Evolutionary conservation across 331 rosid species (phyloP).

Genomic region (Rhamnella rubrinervis): DNA sequence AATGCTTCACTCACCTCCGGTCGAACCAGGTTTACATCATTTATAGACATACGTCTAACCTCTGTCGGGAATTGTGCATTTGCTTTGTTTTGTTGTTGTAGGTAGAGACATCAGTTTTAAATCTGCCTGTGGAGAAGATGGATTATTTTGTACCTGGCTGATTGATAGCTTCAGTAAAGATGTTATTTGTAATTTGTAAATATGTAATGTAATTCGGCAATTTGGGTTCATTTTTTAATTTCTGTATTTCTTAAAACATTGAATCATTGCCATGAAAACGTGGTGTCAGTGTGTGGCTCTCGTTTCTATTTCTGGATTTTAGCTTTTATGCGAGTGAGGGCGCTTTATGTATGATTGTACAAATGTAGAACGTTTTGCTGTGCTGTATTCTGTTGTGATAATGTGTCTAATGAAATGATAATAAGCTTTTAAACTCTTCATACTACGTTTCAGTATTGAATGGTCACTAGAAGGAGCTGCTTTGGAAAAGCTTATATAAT

Average conservation of each 20-base stretch:
- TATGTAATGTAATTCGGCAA: conserved; percentile 19
- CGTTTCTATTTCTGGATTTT: background rate
- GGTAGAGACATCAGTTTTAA: conserved; percentile 83
- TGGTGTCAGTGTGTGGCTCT: background rate
- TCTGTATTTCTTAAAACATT: background rate
- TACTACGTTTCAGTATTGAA: too few species aligned
- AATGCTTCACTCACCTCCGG: background rate
- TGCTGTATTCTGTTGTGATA: too few species aligned
- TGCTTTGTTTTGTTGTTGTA: conserved; percentile 23
- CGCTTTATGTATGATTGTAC: background rate
- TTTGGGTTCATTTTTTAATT: background rate
- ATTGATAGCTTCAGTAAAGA: conserved; percentile 10
- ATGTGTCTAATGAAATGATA: too few species aligned
- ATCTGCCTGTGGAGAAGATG: conserved; percentile 92
- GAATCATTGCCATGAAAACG: conserved; percentile 2
- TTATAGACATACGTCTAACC: background rate
- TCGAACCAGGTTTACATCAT: background rate
- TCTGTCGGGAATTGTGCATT: background rate
- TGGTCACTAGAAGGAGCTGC: too few species aligned
- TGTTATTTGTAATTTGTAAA: conserved; percentile 37
- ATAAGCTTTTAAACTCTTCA: too few species aligned
- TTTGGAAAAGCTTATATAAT: too few species aligned
- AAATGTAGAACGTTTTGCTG: background rate
- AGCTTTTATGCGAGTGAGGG: background rate
- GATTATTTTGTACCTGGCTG: conserved; percentile 88